Base-by-base conservation (phyloP, 108 stramenopile species). In the Cyclotella cryptica region DNA sequence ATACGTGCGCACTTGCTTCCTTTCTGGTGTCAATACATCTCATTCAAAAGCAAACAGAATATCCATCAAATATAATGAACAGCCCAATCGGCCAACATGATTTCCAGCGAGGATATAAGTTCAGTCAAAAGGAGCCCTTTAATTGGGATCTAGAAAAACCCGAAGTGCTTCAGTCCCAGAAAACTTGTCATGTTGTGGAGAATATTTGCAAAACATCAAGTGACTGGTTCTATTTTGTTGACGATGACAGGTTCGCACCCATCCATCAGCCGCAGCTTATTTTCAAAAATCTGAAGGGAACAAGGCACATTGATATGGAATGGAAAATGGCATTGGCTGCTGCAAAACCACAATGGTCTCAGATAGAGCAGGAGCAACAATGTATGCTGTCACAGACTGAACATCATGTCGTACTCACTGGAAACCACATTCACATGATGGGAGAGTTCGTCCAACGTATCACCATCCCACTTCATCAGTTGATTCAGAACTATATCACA, bases 371-470 rank as follows among this genome's bases (percentile, higher is more conserved):
- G 19, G 41, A 64, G 7, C 39, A 46, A 19, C 49, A 77, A 35
- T 74, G 72, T 22, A 19, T 14, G 6, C 41, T 77, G 8, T 77
- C 75, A 41, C 62, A 77, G 11, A 72, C 66, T 40, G 24, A 45
- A 30, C 73, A 78, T 30, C 82, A 83, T 62, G 52, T 83, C 42
- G 55, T 77, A 11, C 22, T 78, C 12, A 43, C 24, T 68, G 73
- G 77, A 18, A 14, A 51, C 11, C 51, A 78, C 44, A 67, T 51
- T 46, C 61, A 73, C 35, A 83, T 83, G 82, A 69, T 83, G 58
- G 82, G 82, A 0, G 82, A 83, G 21, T 83, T 71, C 40, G 64
- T 77, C 61, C 62, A 64, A 21, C 10, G 62, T 28, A 21, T 64
- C 8, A 21, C 43, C 10, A 7, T 64, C 5, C 62, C 62, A 11